Percentiles rank a stretch among this genome's conserved stretches.
phyloP scores from a whole-genome alignment of 768 basidiomycete species.

The Rhodotorula sphaerocarpa region DNA sequence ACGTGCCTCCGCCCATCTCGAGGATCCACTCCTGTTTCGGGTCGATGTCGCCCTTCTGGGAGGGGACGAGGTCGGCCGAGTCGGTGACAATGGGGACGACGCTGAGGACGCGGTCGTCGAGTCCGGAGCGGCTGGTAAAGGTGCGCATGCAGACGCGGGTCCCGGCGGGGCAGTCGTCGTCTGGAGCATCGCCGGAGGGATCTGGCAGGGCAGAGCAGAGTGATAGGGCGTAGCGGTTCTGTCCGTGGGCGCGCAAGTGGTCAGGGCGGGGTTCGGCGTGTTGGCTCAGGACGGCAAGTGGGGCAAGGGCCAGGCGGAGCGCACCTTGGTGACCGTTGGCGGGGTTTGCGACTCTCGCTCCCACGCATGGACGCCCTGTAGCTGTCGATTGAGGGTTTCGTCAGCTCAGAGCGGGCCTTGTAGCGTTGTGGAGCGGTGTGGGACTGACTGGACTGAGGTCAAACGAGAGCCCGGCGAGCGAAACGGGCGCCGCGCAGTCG shows the following conservation, averaged over 20 bases:
- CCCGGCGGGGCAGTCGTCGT: slow-evolving; percentile 33
- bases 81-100: slow-evolving; percentile 63
- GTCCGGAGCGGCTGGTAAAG: slow-evolving; percentile 54
- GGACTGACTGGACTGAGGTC: too few species aligned
- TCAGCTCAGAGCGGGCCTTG: too few species aligned
- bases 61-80: too few species aligned
- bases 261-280: too few species aligned
- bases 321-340: slow-evolving; percentile 26
- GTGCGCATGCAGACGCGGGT: slow-evolving; percentile 68
- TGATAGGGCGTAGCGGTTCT: slow-evolving; percentile 32
- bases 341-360: slow-evolving; percentile 8
- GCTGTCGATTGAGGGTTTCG: slow-evolving; percentile 1
- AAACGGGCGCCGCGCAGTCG: too few species aligned
- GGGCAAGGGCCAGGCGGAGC: background rate
- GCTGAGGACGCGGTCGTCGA: slow-evolving; percentile 56
- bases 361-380: slow-evolving; percentile 5
- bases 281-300: background rate
- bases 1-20: slow-evolving; percentile 15
- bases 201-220: slow-evolving; percentile 32
- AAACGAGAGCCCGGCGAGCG: too few species aligned
- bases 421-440: too few species aligned
- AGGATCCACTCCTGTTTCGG: slow-evolving; percentile 8
- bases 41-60: slow-evolving; percentile 1
- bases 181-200: slow-evolving; percentile 3
- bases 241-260: background rate